phyloP scores from a whole-genome alignment of 345 rosid species.

The Lenwebbia sp. region DNA sequence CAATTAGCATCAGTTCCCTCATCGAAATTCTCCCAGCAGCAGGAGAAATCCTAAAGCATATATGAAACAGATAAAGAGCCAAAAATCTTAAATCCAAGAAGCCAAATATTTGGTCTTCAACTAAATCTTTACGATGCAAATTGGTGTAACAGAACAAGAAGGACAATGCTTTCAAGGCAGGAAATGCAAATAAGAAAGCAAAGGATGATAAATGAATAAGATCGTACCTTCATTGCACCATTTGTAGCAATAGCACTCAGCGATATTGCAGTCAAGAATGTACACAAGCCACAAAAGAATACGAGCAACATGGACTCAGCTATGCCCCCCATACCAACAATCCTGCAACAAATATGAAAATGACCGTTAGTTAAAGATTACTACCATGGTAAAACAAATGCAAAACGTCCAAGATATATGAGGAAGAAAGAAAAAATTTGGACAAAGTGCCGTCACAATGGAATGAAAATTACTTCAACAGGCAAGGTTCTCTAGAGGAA shows the following conservation, averaged over 20 bases:
- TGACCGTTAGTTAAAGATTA: neutral
- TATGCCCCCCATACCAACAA: slow-evolving; percentile 98
- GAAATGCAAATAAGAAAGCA: neutral
- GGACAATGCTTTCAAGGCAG: neutral
- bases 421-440: neutral
- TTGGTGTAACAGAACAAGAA: neutral
- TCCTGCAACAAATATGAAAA: slow-evolving; percentile 36
- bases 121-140: neutral
- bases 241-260: slow-evolving; percentile 99
- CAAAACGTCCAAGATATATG: neutral
- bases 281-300: slow-evolving; percentile 82
- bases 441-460: neutral
- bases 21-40: neutral
- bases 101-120: neutral
- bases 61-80: neutral
- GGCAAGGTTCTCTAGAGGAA: neutral
- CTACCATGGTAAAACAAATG: neutral
- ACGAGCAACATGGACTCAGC: slow-evolving; percentile 75
- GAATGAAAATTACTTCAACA: neutral
- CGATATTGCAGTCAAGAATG: slow-evolving; percentile 87
- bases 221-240: slow-evolving; percentile 96
- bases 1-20: neutral
- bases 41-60: neutral
- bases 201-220: neutral
- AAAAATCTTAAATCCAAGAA: neutral